These are phyloP conservation scores for Tolypocladium endophyticum DNA, from an alignment of 2,329 filamentous ascomycete species.

Conservation along the genomic window DNA sequence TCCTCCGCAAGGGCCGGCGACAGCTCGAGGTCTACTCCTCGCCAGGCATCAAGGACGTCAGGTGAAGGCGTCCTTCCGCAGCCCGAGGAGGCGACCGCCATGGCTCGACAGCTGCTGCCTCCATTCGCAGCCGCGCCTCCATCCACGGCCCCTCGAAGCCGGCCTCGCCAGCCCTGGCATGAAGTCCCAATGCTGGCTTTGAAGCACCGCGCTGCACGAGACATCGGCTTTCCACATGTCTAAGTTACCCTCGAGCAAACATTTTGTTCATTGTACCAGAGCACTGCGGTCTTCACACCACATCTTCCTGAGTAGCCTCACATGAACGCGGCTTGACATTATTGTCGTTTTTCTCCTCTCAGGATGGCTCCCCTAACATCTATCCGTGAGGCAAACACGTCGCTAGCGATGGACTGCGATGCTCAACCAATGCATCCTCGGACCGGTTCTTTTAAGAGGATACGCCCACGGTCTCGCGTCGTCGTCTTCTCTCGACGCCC, in stretches of 20 bases:
- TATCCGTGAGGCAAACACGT: conserved; percentile 13
- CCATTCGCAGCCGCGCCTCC: neutral
- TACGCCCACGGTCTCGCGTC: conserved; percentile 14
- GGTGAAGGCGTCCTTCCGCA: conserved; percentile 13
- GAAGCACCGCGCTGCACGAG: conserved; percentile 2
- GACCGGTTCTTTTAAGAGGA: conserved; percentile 9
- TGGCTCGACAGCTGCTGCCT: neutral
- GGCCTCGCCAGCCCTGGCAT: neutral
- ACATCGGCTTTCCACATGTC: neutral
- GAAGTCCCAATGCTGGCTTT: neutral
- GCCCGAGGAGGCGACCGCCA: neutral
- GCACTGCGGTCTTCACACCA: conserved; percentile 3
- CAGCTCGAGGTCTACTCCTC: conserved; percentile 77
- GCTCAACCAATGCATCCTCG: conserved; percentile 4
- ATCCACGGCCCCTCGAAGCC: neutral
- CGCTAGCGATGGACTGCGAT: conserved; percentile 8
- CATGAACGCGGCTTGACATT: conserved; percentile 7
- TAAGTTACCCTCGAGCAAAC: neutral
- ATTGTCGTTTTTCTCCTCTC: conserved; percentile 2
- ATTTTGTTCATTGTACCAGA: conserved; percentile 5
- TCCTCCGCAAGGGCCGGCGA: conserved; percentile 68
- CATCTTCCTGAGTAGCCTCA: conserved; percentile 14
- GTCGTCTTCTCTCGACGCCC: conserved; percentile 14
- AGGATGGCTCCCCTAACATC: conserved; percentile 19
- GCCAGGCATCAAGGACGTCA: conserved; percentile 69